A percentile compares a stretch with the other conserved stretches of the same genome.
Conservation (phyloP, 352 stramenopile genomes). For the Phytophthora hibernalis region DNA sequence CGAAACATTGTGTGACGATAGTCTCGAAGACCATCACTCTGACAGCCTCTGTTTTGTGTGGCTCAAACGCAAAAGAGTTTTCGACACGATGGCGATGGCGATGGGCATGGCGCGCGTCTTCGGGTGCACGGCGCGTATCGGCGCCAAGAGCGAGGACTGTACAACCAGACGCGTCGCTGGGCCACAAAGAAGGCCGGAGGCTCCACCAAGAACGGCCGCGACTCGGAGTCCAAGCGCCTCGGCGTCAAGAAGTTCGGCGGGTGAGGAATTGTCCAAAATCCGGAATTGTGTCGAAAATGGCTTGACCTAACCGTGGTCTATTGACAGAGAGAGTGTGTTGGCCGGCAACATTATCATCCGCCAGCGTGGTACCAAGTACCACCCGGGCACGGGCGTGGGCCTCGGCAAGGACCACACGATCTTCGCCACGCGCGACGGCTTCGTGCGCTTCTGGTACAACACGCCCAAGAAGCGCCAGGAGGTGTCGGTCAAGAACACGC, state of each 20-base stretch:
- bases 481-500: constrained; percentile 84
- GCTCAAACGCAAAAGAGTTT: constrained; percentile 12
- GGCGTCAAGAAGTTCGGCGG: constrained; percentile 98
- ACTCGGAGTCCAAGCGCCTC: constrained; percentile 96
- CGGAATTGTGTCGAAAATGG: constrained; percentile 5
- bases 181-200: constrained; percentile 97
- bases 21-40: constrained; percentile 9
- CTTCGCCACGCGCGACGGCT: constrained; percentile 88
- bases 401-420: constrained; percentile 96
- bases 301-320: background rate
- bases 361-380: constrained; percentile 97
- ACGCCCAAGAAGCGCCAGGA: constrained; percentile 85
- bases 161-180: constrained; percentile 63
- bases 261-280: constrained; percentile 39
- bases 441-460: constrained; percentile 94
- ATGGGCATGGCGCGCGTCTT: constrained; percentile 79
- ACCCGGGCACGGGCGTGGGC: constrained; percentile 94
- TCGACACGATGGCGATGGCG: constrained; percentile 66
- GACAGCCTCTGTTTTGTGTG: constrained; percentile 22
- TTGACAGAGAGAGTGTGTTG: constrained; percentile 78
- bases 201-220: constrained; percentile 97
- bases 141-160: constrained; percentile 51
- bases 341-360: constrained; percentile 98
- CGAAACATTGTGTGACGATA: background rate
- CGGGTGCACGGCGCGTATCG: constrained; percentile 42